A percentile compares a stretch with the other conserved stretches of the same genome.
Conservation (phyloP, 208 protist genomes). For the Trypanosoma scelopori region DNA sequence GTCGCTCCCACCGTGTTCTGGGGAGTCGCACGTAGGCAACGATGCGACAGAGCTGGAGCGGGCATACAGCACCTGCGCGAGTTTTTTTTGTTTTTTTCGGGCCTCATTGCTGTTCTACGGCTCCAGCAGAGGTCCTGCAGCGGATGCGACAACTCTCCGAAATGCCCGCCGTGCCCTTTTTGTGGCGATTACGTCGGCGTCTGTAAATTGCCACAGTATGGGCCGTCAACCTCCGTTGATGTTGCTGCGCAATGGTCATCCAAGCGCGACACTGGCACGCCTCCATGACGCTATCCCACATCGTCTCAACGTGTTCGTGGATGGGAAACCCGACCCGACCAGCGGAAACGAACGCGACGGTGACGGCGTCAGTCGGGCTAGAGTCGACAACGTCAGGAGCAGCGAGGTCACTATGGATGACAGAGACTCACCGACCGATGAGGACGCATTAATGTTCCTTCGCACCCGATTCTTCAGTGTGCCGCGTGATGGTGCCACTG, state of each 20-base stretch:
- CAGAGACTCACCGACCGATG: constrained; percentile 3
- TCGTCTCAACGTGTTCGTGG: background rate
- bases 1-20: background rate
- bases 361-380: background rate
- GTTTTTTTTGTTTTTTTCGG: constrained; percentile 6
- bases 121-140: background rate
- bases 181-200: background rate
- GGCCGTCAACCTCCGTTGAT: background rate
- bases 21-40: too few relatives aligned
- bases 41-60: background rate
- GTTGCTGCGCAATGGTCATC: background rate
- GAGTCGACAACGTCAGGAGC: background rate
- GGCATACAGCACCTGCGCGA: background rate
- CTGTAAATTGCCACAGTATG: background rate
- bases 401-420: background rate
- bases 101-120: background rate
- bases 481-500: constrained; percentile 23
- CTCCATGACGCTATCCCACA: background rate
- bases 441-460: constrained; percentile 19
- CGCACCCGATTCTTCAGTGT: constrained; percentile 5
- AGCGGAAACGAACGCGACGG: background rate
- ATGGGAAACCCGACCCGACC: too few relatives aligned
- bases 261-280: background rate
- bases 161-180: constrained; percentile 3
- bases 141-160: background rate